Conservation (phyloP, 2,329 filamentous ascomycete species). For the Pseudogymnoascus sp. region DNA sequence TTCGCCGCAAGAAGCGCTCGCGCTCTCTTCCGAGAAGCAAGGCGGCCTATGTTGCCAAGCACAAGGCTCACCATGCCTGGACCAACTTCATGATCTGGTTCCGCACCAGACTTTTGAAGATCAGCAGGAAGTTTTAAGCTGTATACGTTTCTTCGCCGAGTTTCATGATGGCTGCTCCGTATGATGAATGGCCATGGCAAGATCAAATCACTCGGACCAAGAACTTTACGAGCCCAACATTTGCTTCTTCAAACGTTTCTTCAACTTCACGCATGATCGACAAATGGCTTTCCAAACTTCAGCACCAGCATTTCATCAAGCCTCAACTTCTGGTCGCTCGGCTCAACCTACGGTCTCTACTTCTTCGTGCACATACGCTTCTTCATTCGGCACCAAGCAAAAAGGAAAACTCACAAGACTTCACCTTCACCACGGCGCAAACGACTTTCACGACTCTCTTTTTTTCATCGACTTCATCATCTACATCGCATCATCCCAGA, state of each 20-base stretch:
- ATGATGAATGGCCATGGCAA: not conserved
- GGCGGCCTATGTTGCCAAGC: conserved; percentile 33
- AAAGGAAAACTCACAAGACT: not conserved
- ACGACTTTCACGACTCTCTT: not conserved
- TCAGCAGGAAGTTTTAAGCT: conserved; percentile 23
- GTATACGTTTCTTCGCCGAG: not conserved
- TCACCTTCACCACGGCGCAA: not conserved
- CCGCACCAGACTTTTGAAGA: conserved; percentile 45
- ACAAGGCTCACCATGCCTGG: conserved; percentile 54
- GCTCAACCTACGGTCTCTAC: not conserved
- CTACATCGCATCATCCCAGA: conserved; percentile 2
- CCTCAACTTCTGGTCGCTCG: not conserved
- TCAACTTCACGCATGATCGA: not conserved
- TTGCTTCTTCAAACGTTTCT: not conserved
- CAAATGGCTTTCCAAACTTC: not conserved
- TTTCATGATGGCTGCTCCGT: not conserved
- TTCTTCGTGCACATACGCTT: not conserved
- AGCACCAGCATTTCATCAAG: not conserved
- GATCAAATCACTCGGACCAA: not conserved
- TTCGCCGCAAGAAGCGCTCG: conserved; percentile 7
- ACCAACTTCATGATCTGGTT: conserved; percentile 57
- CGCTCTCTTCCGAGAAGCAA: not conserved
- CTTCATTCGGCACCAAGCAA: not conserved
- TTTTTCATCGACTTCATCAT: not conserved
- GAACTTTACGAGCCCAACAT: not conserved